phyloP scores from a whole-genome alignment of 73 alveolate species.

The Stentor coeruleus region DNA sequence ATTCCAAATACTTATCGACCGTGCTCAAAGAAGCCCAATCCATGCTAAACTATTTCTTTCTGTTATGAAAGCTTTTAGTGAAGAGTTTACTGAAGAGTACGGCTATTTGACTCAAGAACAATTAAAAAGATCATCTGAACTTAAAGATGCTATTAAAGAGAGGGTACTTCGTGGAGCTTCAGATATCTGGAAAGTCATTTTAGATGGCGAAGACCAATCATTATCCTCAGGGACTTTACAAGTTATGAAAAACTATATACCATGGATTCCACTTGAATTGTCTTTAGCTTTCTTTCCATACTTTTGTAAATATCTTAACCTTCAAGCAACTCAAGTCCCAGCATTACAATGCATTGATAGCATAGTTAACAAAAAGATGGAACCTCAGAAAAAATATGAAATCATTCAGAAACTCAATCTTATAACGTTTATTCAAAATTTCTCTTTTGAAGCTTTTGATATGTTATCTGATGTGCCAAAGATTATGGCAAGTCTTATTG shows the following conservation, averaged over 20 bases:
- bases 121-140: not conserved
- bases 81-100: conserved; percentile 12
- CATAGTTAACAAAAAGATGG: not conserved
- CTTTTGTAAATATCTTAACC: not conserved
- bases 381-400: not conserved
- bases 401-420: not conserved
- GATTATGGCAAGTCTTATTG: not conserved
- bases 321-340: not conserved
- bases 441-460: conserved; percentile 10
- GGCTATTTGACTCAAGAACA: conserved; percentile 18
- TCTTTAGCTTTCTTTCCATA: not conserved
- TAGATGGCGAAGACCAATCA: not conserved
- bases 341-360: conserved; percentile 15
- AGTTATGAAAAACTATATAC: not conserved
- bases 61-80: conserved; percentile 8
- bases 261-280: conserved; percentile 14
- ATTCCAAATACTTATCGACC: not conserved
- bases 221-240: conserved; percentile 7
- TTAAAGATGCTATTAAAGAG: conserved; percentile 18
- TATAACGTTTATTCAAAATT: not conserved
- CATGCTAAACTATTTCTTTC: not conserved
- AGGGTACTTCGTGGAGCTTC: conserved; percentile 11
- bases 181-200: not conserved
- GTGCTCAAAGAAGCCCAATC: not conserved
- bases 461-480: conserved; percentile 22